Base-by-base conservation (phyloP, 2,329 filamentous ascomycete species). In the Microcyclosporella mali region DNA sequence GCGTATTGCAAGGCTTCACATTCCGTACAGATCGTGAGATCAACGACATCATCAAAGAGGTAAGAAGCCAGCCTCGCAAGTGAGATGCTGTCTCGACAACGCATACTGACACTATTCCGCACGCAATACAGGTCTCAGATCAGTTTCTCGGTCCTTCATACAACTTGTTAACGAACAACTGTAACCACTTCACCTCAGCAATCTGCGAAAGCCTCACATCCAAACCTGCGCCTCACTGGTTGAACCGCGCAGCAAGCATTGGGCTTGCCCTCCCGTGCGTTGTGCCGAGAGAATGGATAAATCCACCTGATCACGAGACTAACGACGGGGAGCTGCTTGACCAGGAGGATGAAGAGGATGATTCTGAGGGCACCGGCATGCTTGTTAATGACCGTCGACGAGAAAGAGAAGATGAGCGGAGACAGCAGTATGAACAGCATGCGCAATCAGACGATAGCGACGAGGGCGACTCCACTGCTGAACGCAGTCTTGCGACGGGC, bases 151-250 rank as follows among this genome's bases (percentile, higher is more conserved):
- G 87, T 17, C 81, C 81, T 0, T 76, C 77, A 11, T 92, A 94
- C 66, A 90, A 92, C 58, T 75, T 94, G 11, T 73, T 94, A 33
- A 88, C 82, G 15, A 81, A 81, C 55, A 94, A 94, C 65, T 94
- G 87, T 74, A 94, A 94, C 63, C 87, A 94, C 63, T 94, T 94
- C 62, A 90, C 86, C 2, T 80, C 79, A 15, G 79, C 84, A 56
- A 74, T 94, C 14, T 88, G 84, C 65, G 72, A 82, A 61, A 78
- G 77, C 52, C 73, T 94, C 41, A 90, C 85, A 2, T 79, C 81
- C 4, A 75, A 78, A 34, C 70, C 79, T 1, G 84, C 84, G 0
- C 87, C 87, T 0, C 67, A 65, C 14, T 94, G 86, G 84, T 69
- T 94, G 41, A 94, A 94, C 59, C 78, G 87, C 42, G 87, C 87